Evolutionary conservation across 2,329 filamentous ascomycete genomes (phyloP), one percentile per base, ranked within the genome.

Genomic region (Sclerotinia sclerotiorum): DNA sequence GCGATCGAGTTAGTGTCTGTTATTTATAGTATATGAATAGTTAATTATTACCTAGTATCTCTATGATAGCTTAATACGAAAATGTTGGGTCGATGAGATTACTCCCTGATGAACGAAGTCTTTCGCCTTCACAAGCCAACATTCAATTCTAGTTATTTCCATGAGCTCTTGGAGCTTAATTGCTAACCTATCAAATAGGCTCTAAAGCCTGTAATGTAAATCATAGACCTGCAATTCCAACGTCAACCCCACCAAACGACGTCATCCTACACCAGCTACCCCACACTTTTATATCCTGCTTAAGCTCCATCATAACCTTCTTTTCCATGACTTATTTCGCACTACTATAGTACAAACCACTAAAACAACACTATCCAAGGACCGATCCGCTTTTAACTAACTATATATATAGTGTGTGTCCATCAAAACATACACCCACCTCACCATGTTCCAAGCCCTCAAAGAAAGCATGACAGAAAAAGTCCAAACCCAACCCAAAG

Each of bases 271-370:
- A 42, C 44, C 17, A 52, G 46, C 32, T 67, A 67, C 55, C 65
- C 65, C 65, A 67, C 65, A 62, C 46, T 52, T 61, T 52, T 29
- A 61, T 61, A 62, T 67, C 55, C 46, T 67, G 65, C 44, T 58
- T 65, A 46, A 56, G 35, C 46, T 62, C 46, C 32, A 65, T 55
- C 10, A 11, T 44, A 27, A 19, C 19, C 3, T 56, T 44, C 17
- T 44, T 29, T 19, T 48, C 29, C 64, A n/a, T 42, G 35, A 61
- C 21, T 35, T 51, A 49, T n/a, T 49, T 39, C 17, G 13, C n/a
- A 27, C 29, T 17, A 35, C 15, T 51, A 13, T 11, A 8, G 29
- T 39, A 51, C 1, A 51, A n/a, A n/a, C 35, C 46, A 39, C 46
- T 51, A 62, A 62, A 51, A 49, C 13, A 19, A 27, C 29, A 62